Conservation (phyloP, 73 alveolate species). For the Tetrahymena thermophila region DNA sequence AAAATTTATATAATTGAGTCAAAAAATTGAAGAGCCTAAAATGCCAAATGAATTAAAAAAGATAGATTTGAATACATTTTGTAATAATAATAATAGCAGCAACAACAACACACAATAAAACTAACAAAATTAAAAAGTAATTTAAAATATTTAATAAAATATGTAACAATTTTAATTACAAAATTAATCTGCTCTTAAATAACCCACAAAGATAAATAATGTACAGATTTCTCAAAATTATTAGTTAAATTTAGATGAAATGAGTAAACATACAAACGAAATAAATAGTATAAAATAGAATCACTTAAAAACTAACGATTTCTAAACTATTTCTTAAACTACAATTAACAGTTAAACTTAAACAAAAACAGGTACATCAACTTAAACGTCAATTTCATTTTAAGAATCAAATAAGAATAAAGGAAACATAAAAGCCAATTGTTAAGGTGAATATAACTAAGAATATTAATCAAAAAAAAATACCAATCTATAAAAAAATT, state of each 20-base stretch:
- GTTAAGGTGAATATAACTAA: neutral
- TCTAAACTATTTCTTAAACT: neutral
- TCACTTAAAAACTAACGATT: neutral
- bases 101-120: neutral
- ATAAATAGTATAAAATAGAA: neutral
- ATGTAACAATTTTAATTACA: neutral
- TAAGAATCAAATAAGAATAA: neutral
- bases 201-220: neutral
- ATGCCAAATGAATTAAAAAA: neutral
- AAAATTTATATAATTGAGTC: neutral
- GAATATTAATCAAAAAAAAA: neutral
- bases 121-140: neutral
- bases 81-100: neutral
- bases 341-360: neutral
- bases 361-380: neutral
- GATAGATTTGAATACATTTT: neutral
- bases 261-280: neutral
- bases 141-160: neutral
- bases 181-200: neutral
- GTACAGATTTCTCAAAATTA: neutral
- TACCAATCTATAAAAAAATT: neutral
- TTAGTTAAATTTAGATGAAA: neutral
- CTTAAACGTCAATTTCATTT: neutral
- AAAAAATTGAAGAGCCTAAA: neutral
- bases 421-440: neutral